Percentiles rank a stretch among this genome's conserved stretches.
These are phyloP conservation scores for Cytospora piceicola DNA, from an alignment of 2,329 filamentous ascomycete species.

Conservation along the genomic window DNA sequence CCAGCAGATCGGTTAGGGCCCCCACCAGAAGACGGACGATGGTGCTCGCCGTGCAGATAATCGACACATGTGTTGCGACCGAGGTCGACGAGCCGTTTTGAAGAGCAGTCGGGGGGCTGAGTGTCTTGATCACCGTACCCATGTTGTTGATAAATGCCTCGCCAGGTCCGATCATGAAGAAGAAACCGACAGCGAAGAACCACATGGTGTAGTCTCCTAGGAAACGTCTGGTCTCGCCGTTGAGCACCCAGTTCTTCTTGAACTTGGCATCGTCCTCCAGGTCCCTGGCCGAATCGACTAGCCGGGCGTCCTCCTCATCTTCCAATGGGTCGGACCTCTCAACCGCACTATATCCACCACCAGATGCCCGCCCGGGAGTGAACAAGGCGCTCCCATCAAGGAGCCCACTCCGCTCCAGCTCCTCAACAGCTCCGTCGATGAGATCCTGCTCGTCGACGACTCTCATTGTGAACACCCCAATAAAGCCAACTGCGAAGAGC, in stretches of 20 bases:
- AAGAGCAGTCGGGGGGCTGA: slow-evolving; percentile 64
- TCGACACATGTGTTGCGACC: slow-evolving; percentile 86
- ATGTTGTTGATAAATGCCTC: slow-evolving; percentile 98
- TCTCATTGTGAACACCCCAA: slow-evolving; percentile 74
- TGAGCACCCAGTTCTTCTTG: slow-evolving; percentile 90
- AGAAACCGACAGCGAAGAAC: slow-evolving; percentile 88
- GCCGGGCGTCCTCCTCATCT: slow-evolving; percentile 47
- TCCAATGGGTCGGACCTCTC: slow-evolving; percentile 47
- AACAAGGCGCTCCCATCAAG: slow-evolving; percentile 78
- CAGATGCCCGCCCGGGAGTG: slow-evolving; percentile 46
- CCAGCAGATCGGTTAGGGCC: slow-evolving; percentile 84
- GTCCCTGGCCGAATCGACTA: slow-evolving; percentile 44
- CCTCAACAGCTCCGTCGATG: slow-evolving; percentile 87
- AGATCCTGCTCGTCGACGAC: slow-evolving; percentile 85
- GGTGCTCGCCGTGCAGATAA: slow-evolving; percentile 88
- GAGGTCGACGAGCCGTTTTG: slow-evolving; percentile 55
- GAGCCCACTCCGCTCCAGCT: slow-evolving; percentile 86
- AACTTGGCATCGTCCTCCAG: slow-evolving; percentile 53
- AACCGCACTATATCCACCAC: slow-evolving; percentile 63
- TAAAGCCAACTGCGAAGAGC: slow-evolving; percentile 70
- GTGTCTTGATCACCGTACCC: slow-evolving; percentile 87
- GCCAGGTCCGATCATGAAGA: slow-evolving; percentile 91
- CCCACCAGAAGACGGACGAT: slow-evolving; percentile 88
- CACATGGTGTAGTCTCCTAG: slow-evolving; percentile 92
- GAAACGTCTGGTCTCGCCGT: slow-evolving; percentile 86